These are phyloP conservation scores for Spergularia azorica DNA, from an alignment of 179 eudicot genomes.

Conservation along the genomic window DNA sequence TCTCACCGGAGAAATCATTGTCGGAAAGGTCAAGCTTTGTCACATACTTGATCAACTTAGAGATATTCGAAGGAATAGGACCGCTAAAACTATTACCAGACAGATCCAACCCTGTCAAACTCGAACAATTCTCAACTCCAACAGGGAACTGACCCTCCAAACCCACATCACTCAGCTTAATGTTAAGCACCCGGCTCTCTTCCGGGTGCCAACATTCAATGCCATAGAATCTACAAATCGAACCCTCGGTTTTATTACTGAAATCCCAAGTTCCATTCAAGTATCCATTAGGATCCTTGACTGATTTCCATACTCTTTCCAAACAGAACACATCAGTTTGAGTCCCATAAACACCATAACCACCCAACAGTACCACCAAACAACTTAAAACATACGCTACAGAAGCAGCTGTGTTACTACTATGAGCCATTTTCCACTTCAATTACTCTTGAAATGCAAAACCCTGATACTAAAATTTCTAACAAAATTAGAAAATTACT, in stretches of 20 bases:
- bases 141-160: slow-evolving; percentile 72
- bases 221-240: slow-evolving; percentile 71
- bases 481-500: background rate
- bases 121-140: slow-evolving; percentile 51
- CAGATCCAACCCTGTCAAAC: slow-evolving; percentile 73
- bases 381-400: slow-evolving; percentile 22
- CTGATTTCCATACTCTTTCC: slow-evolving; percentile 29
- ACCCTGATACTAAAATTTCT: background rate
- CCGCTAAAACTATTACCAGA: slow-evolving; percentile 62
- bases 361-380: slow-evolving; percentile 36
- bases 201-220: slow-evolving; percentile 81
- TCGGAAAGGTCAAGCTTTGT: slow-evolving; percentile 70
- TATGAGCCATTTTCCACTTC: slow-evolving; percentile 24
- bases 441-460: slow-evolving; percentile 14
- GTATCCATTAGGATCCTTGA: slow-evolving; percentile 52
- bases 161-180: slow-evolving; percentile 59
- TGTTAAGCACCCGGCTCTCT: slow-evolving; percentile 65
- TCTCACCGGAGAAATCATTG: slow-evolving; percentile 63
- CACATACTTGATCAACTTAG: slow-evolving; percentile 35
- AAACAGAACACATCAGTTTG: slow-evolving; percentile 59
- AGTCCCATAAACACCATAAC: slow-evolving; percentile 32
- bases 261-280: slow-evolving; percentile 64
- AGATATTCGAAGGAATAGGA: slow-evolving; percentile 55
- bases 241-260: slow-evolving; percentile 57
- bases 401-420: slow-evolving; percentile 11